Evolutionary conservation across 1,284 basidiomycete genomes (phyloP), one percentile per base, ranked within the genome.

Genomic region (Cystobasidium slooffiae): DNA sequence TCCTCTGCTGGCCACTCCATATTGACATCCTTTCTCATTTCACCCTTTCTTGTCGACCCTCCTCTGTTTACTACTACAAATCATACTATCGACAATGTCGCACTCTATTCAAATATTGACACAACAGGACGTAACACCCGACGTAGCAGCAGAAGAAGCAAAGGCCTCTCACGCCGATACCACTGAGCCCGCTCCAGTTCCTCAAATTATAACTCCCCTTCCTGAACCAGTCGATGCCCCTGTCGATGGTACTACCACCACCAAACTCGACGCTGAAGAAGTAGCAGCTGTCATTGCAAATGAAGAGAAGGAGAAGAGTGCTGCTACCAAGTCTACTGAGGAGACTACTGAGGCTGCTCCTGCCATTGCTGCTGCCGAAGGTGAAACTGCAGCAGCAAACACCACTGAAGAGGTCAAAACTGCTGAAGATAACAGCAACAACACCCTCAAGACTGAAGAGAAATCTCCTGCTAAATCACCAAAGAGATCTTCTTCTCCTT

Each of bases 191-290:
- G 76, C 75, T 4, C 75, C 76, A 6, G 74, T 78, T 37, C 76
- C 76, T 14, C 76, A 78, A 62, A 69, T 78, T 44, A 65, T 78
- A 61, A 72, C 75, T 31, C 69, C 75, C 18, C 51, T 73, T 44
- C 61, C 70, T 22, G 69, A 62, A 9, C 59, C 69, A 2, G 39
- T 73, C n/a, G 66, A 61, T 44, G 76, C 70, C 56, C 72, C 77
- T 7, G 63, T 68, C 1, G 24, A 46, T 1, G 75, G 53, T 1
- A 49, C 43, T 5, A 62, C 70, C 8, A 51, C 75, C 1, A 72
- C 66, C 43, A 51, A 75, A 6, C 59, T 9, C 16, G 69, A 12
- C 16, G 73, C 20, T 44, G 53, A 61, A 9, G 75, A n/a, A 31
- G 24, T 39, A 18, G 49, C 41, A 1, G 22, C 10, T 9, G 62